Evolutionary conservation across 2,329 filamentous ascomycete genomes (phyloP), one percentile per base, ranked within the genome.

Genomic region (Cladophialophora yegresii): DNA sequence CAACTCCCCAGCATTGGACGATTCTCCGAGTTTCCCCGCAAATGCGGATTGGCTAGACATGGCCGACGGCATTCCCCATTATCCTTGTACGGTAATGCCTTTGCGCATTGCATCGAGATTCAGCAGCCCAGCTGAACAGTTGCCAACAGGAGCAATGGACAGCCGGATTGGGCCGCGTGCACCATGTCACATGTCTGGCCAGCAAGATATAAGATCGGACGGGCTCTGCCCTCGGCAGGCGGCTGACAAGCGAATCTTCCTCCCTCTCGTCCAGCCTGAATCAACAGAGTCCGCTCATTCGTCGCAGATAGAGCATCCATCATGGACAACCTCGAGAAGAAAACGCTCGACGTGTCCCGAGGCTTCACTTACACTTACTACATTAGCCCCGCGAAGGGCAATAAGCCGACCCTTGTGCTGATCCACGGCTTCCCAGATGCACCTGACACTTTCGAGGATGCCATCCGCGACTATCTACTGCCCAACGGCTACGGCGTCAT

Each of bases 371-470:
- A 81, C 70, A 75, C 73, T 6, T 81, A 80, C 72, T 80, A 80
- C 16, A 71, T 73, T 28, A 68, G 71, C 45, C 23, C 50, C n/a
- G 60, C 57, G 45, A 65, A 70, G 58, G 68, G 50, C 22, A 53
- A 70, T 64, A 51, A 36, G 12, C 72, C 74, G 1, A 75, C 77
- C 3, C 70, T 80, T 32, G 62, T 81, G 4, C 73, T 82, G 23
- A 70, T 79, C 12, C 83, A 84, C 71, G 82, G 83, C 64, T 84
- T 79, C 69, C 82, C 83, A 3, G 81, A 83, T 66, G 72, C 75
- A 33, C 78, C 81, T 0, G 72, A 73, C 2, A 73, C 82, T 20
- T 84, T 80, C 80, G 56, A 58, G 36, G 70, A 75, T 7, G 74
- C 75, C 33, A 70, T 82, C 23, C 73, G 79, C 23, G 74, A 74